Conservation (phyloP, 768 basidiomycete genomes). For the Ramaria sp. region DNA sequence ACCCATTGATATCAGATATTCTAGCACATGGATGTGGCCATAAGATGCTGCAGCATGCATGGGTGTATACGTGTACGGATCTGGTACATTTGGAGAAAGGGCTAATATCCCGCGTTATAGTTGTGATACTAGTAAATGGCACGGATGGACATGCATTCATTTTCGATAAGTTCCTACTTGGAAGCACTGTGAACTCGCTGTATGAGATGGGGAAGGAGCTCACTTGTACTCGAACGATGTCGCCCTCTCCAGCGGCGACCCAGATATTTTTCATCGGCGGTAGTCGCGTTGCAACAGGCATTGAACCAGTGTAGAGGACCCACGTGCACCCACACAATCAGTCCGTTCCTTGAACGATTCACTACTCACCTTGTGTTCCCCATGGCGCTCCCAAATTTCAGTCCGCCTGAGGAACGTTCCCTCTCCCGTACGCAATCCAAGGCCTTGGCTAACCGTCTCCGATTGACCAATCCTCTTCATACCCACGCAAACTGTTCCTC, state of each 20-base stretch:
- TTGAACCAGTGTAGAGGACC: constrained; percentile 5
- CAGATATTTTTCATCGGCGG: constrained; percentile 59
- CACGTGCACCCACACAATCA: background rate
- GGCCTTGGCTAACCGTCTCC: background rate
- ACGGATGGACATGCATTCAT: constrained; percentile 34
- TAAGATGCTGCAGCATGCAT: constrained; percentile 96
- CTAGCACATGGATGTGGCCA: constrained; percentile 62
- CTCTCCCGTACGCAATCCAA: background rate
- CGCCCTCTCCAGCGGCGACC: constrained; percentile 89
- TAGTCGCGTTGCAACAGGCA: constrained; percentile 17
- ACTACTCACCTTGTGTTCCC: background rate
- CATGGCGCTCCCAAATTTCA: background rate
- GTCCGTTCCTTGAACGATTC: background rate
- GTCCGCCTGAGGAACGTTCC: background rate
- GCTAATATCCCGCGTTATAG: background rate
- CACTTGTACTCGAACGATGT: constrained; percentile 67
- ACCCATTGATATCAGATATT: constrained; percentile 72
- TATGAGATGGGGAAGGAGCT: constrained; percentile 13
- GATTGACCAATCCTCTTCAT: background rate
- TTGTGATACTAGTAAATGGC: background rate
- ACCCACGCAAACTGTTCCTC: constrained; percentile 30
- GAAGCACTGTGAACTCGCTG: background rate
- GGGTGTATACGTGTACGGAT: constrained; percentile 69
- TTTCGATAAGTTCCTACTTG: constrained; percentile 47
- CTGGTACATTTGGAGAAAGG: constrained; percentile 60